Evolutionary conservation across 306 rosid genomes (phyloP).

Genomic region (Quercus rubra): DNA sequence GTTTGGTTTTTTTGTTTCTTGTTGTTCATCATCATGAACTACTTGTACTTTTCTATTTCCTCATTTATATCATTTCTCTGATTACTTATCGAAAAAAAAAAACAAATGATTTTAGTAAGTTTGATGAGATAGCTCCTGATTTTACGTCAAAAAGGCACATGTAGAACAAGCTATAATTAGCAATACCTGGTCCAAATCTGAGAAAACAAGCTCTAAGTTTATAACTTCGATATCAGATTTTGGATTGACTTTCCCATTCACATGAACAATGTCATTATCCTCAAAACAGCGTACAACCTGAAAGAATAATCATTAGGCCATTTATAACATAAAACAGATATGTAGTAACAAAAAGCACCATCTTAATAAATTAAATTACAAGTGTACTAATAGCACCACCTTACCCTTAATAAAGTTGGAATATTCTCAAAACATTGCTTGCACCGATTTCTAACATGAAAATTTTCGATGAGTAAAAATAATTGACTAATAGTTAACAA

Average conservation of each 20-base stretch:
- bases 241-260: slow-evolving; percentile 89
- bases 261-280: slow-evolving; percentile 91
- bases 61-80: too few species aligned
- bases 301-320: slow-evolving; percentile 23
- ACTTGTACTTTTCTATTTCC: too few species aligned
- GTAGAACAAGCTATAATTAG: slow-evolving; percentile 17
- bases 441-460: neutral
- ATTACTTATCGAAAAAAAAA: too few species aligned
- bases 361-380: neutral
- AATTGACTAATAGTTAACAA: too few species aligned
- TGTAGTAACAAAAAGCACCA: neutral
- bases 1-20: too few species aligned
- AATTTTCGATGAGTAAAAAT: neutral
- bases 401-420: neutral
- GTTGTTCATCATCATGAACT: too few species aligned
- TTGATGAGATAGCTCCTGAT: slow-evolving; percentile 4
- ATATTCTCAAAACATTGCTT: neutral
- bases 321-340: slow-evolving; percentile 11
- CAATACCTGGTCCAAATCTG: slow-evolving; percentile 95
- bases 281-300: slow-evolving; percentile 96
- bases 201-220: slow-evolving; percentile 91
- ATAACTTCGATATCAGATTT: slow-evolving; percentile 88
- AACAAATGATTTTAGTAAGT: slow-evolving; percentile 1
- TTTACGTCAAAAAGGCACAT: neutral
- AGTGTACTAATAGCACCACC: neutral